Evolutionary conservation across 2,329 filamentous ascomycete species (phyloP).

Genomic region (Fusarium sp.): DNA sequence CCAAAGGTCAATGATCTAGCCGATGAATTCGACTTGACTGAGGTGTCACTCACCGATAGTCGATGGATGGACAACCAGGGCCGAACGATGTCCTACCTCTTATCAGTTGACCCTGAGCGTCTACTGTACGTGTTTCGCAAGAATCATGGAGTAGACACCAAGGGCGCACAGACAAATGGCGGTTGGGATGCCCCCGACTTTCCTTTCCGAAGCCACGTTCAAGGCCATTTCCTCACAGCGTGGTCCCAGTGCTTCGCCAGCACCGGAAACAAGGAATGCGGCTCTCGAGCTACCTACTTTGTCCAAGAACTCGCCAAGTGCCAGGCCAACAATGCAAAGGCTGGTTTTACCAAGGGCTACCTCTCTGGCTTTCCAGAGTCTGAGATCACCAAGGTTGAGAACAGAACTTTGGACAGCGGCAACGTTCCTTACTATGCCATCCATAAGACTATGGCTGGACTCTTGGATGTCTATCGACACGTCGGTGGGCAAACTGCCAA

Average conservation of each 20-base stretch:
- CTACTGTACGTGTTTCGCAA: slow-evolving; percentile 28
- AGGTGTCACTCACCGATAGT: slow-evolving; percentile 28
- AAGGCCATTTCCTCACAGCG: slow-evolving; percentile 62
- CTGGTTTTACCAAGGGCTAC: slow-evolving; percentile 58
- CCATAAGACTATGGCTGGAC: slow-evolving; percentile 64
- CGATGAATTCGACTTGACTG: slow-evolving; percentile 11
- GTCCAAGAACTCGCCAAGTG: slow-evolving; percentile 61
- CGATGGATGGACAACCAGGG: slow-evolving; percentile 37
- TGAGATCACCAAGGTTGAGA: slow-evolving; percentile 58
- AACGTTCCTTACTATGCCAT: slow-evolving; percentile 66
- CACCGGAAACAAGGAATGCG: slow-evolving; percentile 55
- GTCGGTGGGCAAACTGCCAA: slow-evolving; percentile 56
- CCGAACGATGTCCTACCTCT: slow-evolving; percentile 26
- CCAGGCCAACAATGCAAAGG: slow-evolving; percentile 60
- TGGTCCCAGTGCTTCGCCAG: slow-evolving; percentile 62
- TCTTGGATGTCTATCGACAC: slow-evolving; percentile 61
- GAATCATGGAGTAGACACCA: slow-evolving; percentile 47
- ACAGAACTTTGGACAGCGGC: slow-evolving; percentile 56
- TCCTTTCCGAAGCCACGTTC: slow-evolving; percentile 62
- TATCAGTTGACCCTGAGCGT: slow-evolving; percentile 19
- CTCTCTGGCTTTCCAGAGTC: slow-evolving; percentile 64
- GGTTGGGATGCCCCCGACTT: slow-evolving; percentile 67
- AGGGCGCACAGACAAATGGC: slow-evolving; percentile 57
- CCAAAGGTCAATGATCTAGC: slow-evolving; percentile 10
- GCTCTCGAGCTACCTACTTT: slow-evolving; percentile 58